These are phyloP conservation scores for Cryphonectria japonica DNA, from an alignment of 2,329 filamentous ascomycete genomes.

Conservation along the genomic window DNA sequence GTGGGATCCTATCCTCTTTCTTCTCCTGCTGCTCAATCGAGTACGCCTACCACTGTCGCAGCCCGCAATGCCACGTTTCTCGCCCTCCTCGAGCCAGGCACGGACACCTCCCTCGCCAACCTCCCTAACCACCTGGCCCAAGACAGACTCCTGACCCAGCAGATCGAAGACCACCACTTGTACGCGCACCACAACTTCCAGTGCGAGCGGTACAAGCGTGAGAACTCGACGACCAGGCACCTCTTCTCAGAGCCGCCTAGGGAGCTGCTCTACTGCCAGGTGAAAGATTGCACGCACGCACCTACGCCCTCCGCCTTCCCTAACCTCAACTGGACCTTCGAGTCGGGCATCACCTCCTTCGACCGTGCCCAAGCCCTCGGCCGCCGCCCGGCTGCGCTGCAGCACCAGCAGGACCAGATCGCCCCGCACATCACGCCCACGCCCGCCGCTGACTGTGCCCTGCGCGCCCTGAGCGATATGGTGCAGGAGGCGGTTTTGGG, in stretches of 20 bases:
- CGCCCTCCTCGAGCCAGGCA: background rate
- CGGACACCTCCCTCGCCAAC: background rate
- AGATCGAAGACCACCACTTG: background rate
- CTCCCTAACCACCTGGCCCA: background rate
- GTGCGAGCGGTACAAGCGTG: background rate
- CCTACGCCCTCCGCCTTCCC: background rate
- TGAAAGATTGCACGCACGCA: background rate
- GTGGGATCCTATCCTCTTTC: background rate
- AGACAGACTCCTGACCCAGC: background rate
- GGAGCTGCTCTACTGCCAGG: background rate
- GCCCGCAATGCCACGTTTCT: background rate
- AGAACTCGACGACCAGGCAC: background rate
- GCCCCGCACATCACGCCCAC: background rate
- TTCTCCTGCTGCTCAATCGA: background rate
- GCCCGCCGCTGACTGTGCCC: background rate
- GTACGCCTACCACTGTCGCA: too few relatives aligned
- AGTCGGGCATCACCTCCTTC: background rate
- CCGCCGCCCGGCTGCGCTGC: background rate
- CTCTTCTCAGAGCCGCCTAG: background rate
- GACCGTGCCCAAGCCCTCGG: background rate
- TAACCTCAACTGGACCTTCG: background rate
- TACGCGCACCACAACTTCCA: background rate
- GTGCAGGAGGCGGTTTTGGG: background rate
- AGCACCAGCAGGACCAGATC: background rate
- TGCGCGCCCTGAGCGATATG: background rate